Base-by-base conservation (phyloP, 2,329 filamentous ascomycete genomes). In the Scortechinia acanthostroma region DNA sequence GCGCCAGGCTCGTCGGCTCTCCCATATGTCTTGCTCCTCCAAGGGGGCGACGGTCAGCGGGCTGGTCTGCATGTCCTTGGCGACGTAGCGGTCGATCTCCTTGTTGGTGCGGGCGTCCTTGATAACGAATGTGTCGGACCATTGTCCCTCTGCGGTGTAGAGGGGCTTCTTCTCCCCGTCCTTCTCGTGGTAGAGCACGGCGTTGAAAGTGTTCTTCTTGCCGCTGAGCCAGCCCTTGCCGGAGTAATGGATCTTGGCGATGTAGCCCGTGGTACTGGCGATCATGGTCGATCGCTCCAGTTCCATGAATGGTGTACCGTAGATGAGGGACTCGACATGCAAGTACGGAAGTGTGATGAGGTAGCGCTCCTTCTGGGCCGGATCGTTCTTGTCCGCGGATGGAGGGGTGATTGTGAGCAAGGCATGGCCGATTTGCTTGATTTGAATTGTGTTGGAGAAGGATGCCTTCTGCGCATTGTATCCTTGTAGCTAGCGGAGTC, bases 381-480 rank as follows among this genome's bases (percentile, higher is more conserved):
- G 25, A n/a, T 30, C 25, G 25, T 30, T 30, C 25, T 60, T 53
- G 48, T 56, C 53, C 37, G 23, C 44, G 35, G 53, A 54, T 21
- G 64, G 64, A 22, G 68, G 55, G 10, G 86, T 84, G 48, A 96
- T 69, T 43, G 88, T 86, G 51, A 91, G 75, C 23, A 94, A 70
- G 33, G 91, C 91, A 59, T 96, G 91, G 25, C 91, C 91, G 54
- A 94, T 85, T 68, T 95, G 89, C 74, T 94, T 95, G 59, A 98
- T 86, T 57, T 91, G 86, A 63, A 97, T 96, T 40, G 91, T 95
- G 54, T 86, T 84, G 50, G 86, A 88, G 66, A 98, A 96, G 15
- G 89, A 94, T 3, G 91, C 91, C 64, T 95, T 97, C 61, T 97
- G 93, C 15, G 88, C 91, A 58, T 97, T 96, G 70, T 95, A 96